A percentile compares a stretch with the other conserved stretches of the same genome.
These are phyloP conservation scores for Phlyctochytrium arcticum DNA, from an alignment of 192 early-diverging fungal genomes.

Conservation along the genomic window DNA sequence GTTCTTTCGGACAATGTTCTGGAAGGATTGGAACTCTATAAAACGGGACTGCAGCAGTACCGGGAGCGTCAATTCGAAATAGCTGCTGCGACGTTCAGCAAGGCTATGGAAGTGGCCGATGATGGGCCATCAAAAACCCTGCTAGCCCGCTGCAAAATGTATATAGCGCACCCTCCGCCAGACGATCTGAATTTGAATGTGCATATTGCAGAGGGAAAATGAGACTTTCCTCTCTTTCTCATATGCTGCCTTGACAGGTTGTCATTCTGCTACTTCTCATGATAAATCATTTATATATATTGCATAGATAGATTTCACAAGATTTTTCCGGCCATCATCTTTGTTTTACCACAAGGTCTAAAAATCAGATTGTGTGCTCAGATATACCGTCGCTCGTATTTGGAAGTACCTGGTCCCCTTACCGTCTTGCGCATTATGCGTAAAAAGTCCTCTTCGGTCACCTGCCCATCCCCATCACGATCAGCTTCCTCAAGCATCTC, in stretches of 20 bases:
- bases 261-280: too few species aligned
- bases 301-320: too few species aligned
- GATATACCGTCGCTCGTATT: too few species aligned
- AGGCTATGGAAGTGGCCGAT: slow-evolving; percentile 39
- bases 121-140: slow-evolving; percentile 39
- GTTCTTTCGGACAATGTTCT: slow-evolving; percentile 10
- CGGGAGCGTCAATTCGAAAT: slow-evolving; percentile 38
- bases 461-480: slow-evolving; percentile 44
- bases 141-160: slow-evolving; percentile 34
- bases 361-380: too few species aligned
- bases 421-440: slow-evolving; percentile 43
- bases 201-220: slow-evolving; percentile 38
- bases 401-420: too few species aligned
- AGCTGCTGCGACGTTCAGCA: slow-evolving; percentile 44
- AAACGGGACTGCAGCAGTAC: slow-evolving; percentile 46
- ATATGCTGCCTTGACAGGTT: too few species aligned
- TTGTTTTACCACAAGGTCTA: too few species aligned
- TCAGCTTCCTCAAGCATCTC: slow-evolving; percentile 54
- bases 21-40: slow-evolving; percentile 28
- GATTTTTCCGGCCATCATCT: too few species aligned
- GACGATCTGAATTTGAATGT: slow-evolving; percentile 42
- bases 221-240: too few species aligned
- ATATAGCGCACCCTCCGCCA: slow-evolving; percentile 31
- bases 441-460: slow-evolving; percentile 44
- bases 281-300: too few species aligned